Evolutionary conservation across 1,139 yeast genomes (phyloP).

Genomic region (Magnusiomyces fungicola): DNA sequence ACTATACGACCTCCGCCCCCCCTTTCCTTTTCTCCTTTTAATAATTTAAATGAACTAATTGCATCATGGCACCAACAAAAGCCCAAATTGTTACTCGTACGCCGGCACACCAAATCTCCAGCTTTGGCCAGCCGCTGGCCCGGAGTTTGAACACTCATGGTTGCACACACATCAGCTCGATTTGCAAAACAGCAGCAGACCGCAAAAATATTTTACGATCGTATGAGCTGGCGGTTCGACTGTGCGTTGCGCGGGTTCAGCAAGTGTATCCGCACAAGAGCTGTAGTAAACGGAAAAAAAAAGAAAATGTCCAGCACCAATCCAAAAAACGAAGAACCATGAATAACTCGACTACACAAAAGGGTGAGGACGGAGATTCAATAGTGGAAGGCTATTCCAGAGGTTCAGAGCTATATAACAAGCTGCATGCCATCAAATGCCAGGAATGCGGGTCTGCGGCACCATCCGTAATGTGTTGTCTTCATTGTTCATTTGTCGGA

Average conservation of each 20-base stretch:
- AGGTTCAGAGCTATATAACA: neutral
- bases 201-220: neutral
- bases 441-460: constrained; percentile 15
- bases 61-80: constrained; percentile 4
- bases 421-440: constrained; percentile 3
- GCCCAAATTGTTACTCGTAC: neutral
- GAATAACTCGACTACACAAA: neutral
- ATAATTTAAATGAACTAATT: too few relatives aligned
- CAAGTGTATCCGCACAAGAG: neutral
- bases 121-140: constrained; percentile 1
- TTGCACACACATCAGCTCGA: neutral
- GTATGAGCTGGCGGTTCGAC: constrained; percentile 6
- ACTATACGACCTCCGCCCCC: too few relatives aligned
- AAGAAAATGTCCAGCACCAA: neutral
- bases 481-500: constrained; percentile 80
- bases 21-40: too few relatives aligned
- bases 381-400: neutral
- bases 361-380: neutral
- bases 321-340: neutral
- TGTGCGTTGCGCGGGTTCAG: neutral
- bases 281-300: neutral
- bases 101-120: neutral
- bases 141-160: neutral
- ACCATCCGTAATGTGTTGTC: constrained; percentile 43
- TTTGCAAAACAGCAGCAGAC: neutral